Conservation (phyloP, 805 yeast genomes). For the Starmerella kuoi region DNA sequence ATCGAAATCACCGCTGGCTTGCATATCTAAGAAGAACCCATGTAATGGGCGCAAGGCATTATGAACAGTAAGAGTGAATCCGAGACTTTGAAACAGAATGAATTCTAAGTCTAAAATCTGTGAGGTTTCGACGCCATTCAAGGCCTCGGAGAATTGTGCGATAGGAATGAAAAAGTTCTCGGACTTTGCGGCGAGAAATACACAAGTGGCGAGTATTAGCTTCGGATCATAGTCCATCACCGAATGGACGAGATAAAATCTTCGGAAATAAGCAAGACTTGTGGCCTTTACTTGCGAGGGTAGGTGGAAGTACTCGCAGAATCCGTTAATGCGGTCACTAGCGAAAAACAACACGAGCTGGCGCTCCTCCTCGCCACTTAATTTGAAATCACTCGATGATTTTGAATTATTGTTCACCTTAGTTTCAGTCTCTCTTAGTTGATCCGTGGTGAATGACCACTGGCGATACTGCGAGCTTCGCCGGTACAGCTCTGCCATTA, state of each 20-base stretch:
- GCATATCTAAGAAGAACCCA: constrained; percentile 89
- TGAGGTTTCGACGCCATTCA: constrained; percentile 41
- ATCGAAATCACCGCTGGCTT: constrained; percentile 37
- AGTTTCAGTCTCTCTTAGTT: constrained; percentile 39
- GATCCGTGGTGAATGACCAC: constrained; percentile 70
- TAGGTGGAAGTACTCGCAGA: constrained; percentile 62
- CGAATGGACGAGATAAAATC: constrained; percentile 67
- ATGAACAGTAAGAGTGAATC: constrained; percentile 72
- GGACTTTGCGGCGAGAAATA: constrained; percentile 83
- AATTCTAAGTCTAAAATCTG: constrained; percentile 73
- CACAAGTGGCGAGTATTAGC: constrained; percentile 60
- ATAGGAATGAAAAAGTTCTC: constrained; percentile 85
- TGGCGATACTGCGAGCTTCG: constrained; percentile 69
- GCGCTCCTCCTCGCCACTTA: constrained; percentile 59
- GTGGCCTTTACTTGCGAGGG: constrained; percentile 85
- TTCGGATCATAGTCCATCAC: constrained; percentile 86
- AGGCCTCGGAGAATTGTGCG: constrained; percentile 58
- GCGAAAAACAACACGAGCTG: constrained; percentile 52
- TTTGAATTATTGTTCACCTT: constrained; percentile 35
- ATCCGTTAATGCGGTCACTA: constrained; percentile 54
- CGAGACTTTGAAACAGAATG: constrained; percentile 54
- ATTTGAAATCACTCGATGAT: constrained; percentile 31
- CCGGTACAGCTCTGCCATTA: constrained; percentile 75
- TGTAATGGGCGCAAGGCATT: constrained; percentile 84
- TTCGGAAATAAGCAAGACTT: constrained; percentile 67